Evolutionary conservation across 1,139 yeast genomes (phyloP).

Genomic region (Candida tetrigidarum): DNA sequence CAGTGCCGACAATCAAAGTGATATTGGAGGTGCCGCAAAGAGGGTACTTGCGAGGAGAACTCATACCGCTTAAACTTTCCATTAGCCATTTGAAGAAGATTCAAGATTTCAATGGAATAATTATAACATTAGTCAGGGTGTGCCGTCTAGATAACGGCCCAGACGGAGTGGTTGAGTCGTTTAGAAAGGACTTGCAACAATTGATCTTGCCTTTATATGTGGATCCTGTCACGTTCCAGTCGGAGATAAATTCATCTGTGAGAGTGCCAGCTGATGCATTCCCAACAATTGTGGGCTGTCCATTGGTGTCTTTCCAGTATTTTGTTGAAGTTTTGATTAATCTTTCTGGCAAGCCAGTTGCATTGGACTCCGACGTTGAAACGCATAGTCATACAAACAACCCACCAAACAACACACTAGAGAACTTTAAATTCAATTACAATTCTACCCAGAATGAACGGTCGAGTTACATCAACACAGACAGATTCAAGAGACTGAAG

Average conservation of each 20-base stretch:
- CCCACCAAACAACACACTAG: conserved; percentile 19
- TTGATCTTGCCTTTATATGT: conserved; percentile 77
- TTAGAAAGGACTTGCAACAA: conserved; percentile 84
- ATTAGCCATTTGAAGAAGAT: conserved; percentile 73
- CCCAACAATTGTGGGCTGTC: conserved; percentile 79
- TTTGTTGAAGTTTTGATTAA: conserved; percentile 83
- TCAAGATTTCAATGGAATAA: conserved; percentile 75
- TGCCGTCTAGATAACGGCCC: conserved; percentile 76
- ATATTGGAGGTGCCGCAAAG: conserved; percentile 63
- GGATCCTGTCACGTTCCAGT: conserved; percentile 64
- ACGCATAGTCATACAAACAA: conserved; percentile 14
- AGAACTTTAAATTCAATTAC: conserved; percentile 34
- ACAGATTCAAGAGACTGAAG: conserved; percentile 69
- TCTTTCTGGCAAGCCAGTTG: conserved; percentile 50
- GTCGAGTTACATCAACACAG: conserved; percentile 71
- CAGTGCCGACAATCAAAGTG: conserved; percentile 46
- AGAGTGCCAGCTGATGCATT: conserved; percentile 85
- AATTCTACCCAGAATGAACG: conserved; percentile 33
- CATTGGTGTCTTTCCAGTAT: conserved; percentile 80
- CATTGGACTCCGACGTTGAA: conserved; percentile 34
- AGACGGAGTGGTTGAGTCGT: conserved; percentile 69
- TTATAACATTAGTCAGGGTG: conserved; percentile 78
- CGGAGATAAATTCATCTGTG: conserved; percentile 64
- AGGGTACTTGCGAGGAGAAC: conserved; percentile 81
- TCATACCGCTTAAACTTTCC: conserved; percentile 68